A percentile compares a stretch with the other conserved stretches of the same genome.
These are phyloP conservation scores for Trametes punicea DNA, from an alignment of 768 basidiomycete species.

Conservation along the genomic window DNA sequence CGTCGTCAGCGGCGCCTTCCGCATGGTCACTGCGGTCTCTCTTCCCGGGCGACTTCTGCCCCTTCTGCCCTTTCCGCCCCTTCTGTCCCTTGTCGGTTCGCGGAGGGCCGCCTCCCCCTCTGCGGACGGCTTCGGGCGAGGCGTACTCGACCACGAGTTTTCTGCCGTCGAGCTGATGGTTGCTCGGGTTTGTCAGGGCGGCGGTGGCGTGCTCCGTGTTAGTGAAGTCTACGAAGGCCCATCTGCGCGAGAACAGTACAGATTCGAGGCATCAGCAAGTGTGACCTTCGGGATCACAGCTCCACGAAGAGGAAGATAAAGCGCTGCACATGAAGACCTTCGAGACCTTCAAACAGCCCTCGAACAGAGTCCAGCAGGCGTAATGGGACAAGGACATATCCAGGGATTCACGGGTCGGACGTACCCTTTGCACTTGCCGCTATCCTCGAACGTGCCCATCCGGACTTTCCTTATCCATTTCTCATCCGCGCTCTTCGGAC, in stretches of 20 bases:
- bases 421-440: constrained; percentile 93
- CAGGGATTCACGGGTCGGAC: constrained; percentile 21
- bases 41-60: neutral
- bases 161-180: constrained; percentile 80
- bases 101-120: constrained; percentile 50
- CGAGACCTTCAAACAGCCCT: no score
- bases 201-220: constrained; percentile 74
- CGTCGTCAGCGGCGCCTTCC: constrained; percentile 16
- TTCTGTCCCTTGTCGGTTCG: constrained; percentile 6
- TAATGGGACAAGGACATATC: neutral
- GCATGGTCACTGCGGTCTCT: neutral
- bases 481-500: constrained; percentile 32
- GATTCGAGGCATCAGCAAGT: neutral
- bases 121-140: constrained; percentile 81
- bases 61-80: neutral
- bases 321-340: neutral
- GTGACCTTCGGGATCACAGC: neutral
- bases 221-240: constrained; percentile 92
- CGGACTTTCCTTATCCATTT: constrained; percentile 77
- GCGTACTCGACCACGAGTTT: constrained; percentile 87
- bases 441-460: constrained; percentile 96
- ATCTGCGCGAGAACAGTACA: constrained; percentile 44
- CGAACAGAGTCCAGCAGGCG: no score
- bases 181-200: constrained; percentile 78
- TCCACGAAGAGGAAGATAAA: no score